Base-by-base conservation (phyloP, 1,284 basidiomycete genomes). In the Meripilus lineatus region DNA sequence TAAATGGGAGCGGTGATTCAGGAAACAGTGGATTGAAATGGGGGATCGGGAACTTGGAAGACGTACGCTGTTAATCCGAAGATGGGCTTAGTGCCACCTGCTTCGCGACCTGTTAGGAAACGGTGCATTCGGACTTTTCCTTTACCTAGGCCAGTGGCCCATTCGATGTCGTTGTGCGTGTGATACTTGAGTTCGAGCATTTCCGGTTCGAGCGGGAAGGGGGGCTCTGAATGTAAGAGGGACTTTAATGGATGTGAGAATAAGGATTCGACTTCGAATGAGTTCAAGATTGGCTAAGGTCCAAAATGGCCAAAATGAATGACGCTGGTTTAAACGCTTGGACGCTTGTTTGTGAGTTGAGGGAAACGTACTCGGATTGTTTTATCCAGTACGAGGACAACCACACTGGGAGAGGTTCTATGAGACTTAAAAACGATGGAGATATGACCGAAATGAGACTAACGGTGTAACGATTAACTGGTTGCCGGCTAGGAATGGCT, bases 41-140 rank as follows among this genome's bases (percentile, higher is more conserved):
- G 11, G 42, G 30, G 17, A 40, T 24, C 23, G 38, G 22, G 26
- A 18, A 13, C 13, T 18, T 14, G 28, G 15, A 32, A 36, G 10
- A 72, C 79, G 52, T 57, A 91, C 87, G 88, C 78, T 38, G 90
- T 93, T 13, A 92, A 65, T 2, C 89, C 89, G 50, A 81, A 89
- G 1, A 93, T 79, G 13, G 89, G 90, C 55, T 89, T 90, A 15
- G 89, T 77, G 0, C 88, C 88, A 14, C 81, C 80, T 4, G 74
- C 78, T 61, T 93, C 89, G 32, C 88, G 66, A 0, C 89, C 89
- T 0, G 89, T 93, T 33, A 91, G 68, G 65, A 93, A 92, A 13
- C 73, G 69, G 63, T 93, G 89, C 56, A 81, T 72, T 18, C 87
- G 71, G 11, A 79, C 56, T n/a, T 50, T 46, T 4, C 63, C 59